Conservation (phyloP, 2,329 filamentous ascomycete genomes). For the Didymella segeticola region DNA sequence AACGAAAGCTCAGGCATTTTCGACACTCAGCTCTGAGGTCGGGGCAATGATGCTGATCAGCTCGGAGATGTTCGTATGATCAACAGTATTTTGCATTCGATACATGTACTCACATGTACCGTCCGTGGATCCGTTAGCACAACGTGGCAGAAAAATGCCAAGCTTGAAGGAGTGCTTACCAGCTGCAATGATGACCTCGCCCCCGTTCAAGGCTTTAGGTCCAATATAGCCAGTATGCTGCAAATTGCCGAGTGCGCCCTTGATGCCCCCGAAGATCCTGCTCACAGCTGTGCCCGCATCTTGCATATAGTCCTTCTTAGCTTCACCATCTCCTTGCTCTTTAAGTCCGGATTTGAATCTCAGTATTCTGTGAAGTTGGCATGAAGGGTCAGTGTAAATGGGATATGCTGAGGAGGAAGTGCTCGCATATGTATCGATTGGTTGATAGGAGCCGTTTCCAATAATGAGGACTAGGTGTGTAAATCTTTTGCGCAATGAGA, state of each 20-base stretch:
- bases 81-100: conserved; percentile 37
- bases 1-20: neutral
- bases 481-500: too few species aligned
- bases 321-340: conserved; percentile 19
- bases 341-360: conserved; percentile 29
- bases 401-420: conserved; percentile 28
- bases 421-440: conserved; percentile 27
- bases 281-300: conserved; percentile 22
- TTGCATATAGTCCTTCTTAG: conserved; percentile 32
- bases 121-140: conserved; percentile 6
- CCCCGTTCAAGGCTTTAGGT: conserved; percentile 33
- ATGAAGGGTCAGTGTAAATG: conserved; percentile 33
- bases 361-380: conserved; percentile 26
- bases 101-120: conserved; percentile 33
- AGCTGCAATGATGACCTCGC: conserved; percentile 27
- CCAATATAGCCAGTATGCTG: conserved; percentile 29
- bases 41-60: conserved; percentile 8
- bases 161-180: conserved; percentile 14
- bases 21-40: rapidly evolving
- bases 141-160: too few species aligned
- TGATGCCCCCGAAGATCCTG: conserved; percentile 27
- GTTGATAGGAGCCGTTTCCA: conserved; percentile 33
- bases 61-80: conserved; percentile 29
- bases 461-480: conserved; percentile 33
- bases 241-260: conserved; percentile 24